Percentiles rank a stretch among this genome's conserved stretches.
Conservation (phyloP, 768 basidiomycete species). For the Phylloporus sp. region DNA sequence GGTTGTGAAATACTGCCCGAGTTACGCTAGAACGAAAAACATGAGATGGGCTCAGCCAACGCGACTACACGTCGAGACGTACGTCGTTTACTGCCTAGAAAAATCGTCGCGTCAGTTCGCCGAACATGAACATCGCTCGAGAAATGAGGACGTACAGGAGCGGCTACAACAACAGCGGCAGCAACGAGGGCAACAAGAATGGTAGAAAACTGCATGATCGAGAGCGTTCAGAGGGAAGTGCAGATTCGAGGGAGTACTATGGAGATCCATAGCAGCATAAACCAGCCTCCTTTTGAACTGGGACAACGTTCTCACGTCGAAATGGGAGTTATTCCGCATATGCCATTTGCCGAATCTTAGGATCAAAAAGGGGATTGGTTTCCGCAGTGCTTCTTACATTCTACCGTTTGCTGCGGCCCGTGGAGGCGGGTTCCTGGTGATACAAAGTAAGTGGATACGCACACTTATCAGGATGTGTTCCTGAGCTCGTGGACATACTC, state of each 20-base stretch:
- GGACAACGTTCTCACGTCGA: neutral
- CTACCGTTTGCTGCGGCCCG: neutral
- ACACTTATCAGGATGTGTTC: neutral
- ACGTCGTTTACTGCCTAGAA: neutral
- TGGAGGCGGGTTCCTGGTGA: neutral
- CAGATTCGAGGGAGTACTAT: neutral
- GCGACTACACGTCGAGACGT: neutral
- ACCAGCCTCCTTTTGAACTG: neutral
- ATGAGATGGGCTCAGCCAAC: neutral
- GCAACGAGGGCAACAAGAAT: neutral
- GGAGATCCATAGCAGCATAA: neutral
- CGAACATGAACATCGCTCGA: neutral
- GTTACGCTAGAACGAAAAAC: neutral
- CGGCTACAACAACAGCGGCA: neutral
- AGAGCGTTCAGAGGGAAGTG: neutral
- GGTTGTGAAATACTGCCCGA: neutral
- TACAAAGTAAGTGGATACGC: neutral
- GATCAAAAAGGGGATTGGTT: neutral
- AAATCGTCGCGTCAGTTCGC: neutral
- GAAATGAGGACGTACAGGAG: neutral
- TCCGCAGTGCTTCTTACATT: neutral
- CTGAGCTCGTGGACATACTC: neutral
- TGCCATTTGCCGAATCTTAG: neutral
- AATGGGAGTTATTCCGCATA: neutral
- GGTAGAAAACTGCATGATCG: constrained; percentile 8